phyloP scores from a whole-genome alignment of 2,329 filamentous ascomycete species.

The Dryadomyces quercus-mongolicae region DNA sequence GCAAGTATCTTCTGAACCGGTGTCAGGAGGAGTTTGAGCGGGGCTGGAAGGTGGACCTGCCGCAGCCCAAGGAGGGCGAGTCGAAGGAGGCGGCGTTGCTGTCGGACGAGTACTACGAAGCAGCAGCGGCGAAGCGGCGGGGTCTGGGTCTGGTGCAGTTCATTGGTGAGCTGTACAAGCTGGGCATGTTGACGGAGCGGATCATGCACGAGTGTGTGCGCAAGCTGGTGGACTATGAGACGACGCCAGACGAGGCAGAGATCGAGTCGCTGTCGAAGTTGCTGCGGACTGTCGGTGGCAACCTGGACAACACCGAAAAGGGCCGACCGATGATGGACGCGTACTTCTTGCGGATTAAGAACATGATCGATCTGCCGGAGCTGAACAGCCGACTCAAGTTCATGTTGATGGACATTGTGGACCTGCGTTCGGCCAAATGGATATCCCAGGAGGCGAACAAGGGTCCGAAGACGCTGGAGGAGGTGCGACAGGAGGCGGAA shows the following conservation, averaged over 20 bases:
- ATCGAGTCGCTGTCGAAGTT: constrained; percentile 93
- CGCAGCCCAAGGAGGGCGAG: constrained; percentile 64
- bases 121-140: constrained; percentile 87
- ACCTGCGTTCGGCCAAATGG: constrained; percentile 71
- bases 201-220: constrained; percentile 99
- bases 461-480: constrained; percentile 90
- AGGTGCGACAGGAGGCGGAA: constrained; percentile 75
- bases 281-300: constrained; percentile 78
- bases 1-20: constrained; percentile 95
- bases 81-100: constrained; percentile 69
- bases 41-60: constrained; percentile 86
- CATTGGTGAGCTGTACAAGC: constrained; percentile 98
- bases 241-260: constrained; percentile 86
- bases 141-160: constrained; percentile 97
- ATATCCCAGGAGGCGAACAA: constrained; percentile 80
- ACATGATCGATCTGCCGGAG: constrained; percentile 66
- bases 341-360: constrained; percentile 83
- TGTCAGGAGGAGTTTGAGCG: constrained; percentile 99
- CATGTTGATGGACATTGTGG: constrained; percentile 92
- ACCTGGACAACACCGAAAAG: constrained; percentile 73
- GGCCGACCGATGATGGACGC: constrained; percentile 78
- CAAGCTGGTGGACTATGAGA: constrained; percentile 92
- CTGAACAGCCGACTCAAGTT: constrained; percentile 83
- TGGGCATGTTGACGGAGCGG: constrained; percentile 94
- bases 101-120: constrained; percentile 92